phyloP scores from a whole-genome alignment of 2,329 filamentous ascomycete genomes.

The Arachnomyces sp. region DNA sequence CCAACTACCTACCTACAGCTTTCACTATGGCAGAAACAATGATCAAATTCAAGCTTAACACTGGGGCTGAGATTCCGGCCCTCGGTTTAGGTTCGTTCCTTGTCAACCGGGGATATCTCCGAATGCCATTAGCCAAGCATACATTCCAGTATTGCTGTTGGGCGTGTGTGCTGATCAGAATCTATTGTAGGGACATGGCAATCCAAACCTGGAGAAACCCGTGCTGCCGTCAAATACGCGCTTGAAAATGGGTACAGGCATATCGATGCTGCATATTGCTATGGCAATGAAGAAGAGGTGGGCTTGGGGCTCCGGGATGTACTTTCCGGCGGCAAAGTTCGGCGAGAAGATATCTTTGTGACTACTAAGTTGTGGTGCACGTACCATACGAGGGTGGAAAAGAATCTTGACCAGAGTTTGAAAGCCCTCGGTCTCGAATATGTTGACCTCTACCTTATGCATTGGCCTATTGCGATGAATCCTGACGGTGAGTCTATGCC shows the following conservation, averaged over 20 bases:
- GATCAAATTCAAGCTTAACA: slow-evolving; percentile 56
- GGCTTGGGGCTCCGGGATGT: slow-evolving; percentile 69
- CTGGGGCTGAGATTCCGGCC: slow-evolving; percentile 55
- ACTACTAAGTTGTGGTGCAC: slow-evolving; percentile 82
- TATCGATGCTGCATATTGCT: slow-evolving; percentile 31
- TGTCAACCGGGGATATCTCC: background rate
- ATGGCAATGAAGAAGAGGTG: slow-evolving; percentile 66
- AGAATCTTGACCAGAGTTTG: slow-evolving; percentile 65
- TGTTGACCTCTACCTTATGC: slow-evolving; percentile 73
- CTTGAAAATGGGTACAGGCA: slow-evolving; percentile 17
- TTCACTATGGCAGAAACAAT: slow-evolving; percentile 47
- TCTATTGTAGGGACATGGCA: slow-evolving; percentile 55
- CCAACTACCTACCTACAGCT: too few relatives aligned
- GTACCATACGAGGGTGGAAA: slow-evolving; percentile 62
- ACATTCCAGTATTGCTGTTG: slow-evolving; percentile 1
- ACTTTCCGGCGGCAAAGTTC: slow-evolving; percentile 59
- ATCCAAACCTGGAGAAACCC: slow-evolving; percentile 51
- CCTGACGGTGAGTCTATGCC: slow-evolving; percentile 49
- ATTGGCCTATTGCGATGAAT: slow-evolving; percentile 77
- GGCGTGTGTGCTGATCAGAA: slow-evolving; percentile 6
- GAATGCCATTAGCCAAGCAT: too few relatives aligned
- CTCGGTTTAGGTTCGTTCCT: slow-evolving; percentile 51
- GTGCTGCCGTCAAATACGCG: slow-evolving; percentile 45
- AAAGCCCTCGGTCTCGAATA: slow-evolving; percentile 69
- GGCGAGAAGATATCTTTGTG: slow-evolving; percentile 73